Percentiles rank a stretch among this genome's conserved stretches.
phyloP scores from a whole-genome alignment of 2,329 filamentous ascomycete genomes.

The Colletotrichum lindemuthianum region DNA sequence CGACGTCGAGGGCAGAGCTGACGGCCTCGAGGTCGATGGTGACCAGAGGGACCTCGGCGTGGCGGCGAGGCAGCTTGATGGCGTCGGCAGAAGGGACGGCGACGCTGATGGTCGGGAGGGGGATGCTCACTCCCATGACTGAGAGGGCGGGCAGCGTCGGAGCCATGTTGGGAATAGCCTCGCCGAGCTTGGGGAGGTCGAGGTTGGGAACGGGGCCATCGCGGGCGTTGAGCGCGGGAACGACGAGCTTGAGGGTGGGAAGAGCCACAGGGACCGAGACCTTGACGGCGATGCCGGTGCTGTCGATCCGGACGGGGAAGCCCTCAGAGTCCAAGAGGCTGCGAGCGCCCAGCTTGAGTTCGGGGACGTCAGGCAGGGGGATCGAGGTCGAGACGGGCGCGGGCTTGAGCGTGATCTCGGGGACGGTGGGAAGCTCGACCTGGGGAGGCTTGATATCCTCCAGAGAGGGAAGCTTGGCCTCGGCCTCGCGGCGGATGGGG shows the following conservation, averaged over 20 bases:
- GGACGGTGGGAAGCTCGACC: background rate
- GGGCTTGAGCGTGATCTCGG: background rate
- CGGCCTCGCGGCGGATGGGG: background rate
- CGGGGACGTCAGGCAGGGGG: background rate
- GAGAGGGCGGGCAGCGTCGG: background rate
- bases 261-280: background rate
- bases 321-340: background rate
- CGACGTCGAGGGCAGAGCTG: background rate
- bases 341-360: no score
- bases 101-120: background rate
- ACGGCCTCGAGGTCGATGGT: background rate
- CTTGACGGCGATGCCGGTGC: background rate
- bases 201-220: background rate
- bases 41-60: background rate
- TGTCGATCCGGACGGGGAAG: background rate
- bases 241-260: background rate
- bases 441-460: background rate
- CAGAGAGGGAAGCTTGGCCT: background rate
- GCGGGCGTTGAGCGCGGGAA: background rate
- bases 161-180: no score
- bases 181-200: background rate
- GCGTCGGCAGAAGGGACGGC: background rate
- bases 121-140: background rate
- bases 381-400: background rate
- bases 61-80: conserved; percentile 3